Conservation (phyloP, 768 basidiomycete genomes). For the Boletus sp. region DNA sequence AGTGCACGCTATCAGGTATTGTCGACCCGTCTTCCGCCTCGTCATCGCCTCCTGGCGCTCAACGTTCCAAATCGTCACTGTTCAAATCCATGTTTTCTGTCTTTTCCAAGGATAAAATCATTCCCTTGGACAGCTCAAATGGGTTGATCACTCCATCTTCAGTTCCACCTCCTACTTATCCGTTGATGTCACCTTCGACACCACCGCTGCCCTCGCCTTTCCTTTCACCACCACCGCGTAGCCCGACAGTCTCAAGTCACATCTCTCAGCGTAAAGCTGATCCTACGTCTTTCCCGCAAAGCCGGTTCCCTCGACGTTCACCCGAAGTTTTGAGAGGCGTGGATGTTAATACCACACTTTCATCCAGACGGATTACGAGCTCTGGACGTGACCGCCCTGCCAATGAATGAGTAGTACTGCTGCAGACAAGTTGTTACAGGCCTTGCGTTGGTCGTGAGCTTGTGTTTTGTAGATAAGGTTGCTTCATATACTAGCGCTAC, state of each 20-base stretch:
- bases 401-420: slow-evolving; percentile 12
- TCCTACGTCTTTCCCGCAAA: slow-evolving; percentile 27
- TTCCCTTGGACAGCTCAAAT: slow-evolving; percentile 52
- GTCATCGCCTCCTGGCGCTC: slow-evolving; percentile 27
- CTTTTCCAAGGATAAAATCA: slow-evolving; percentile 40
- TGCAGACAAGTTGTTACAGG: neutral
- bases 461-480: slow-evolving; percentile 1
- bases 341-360: slow-evolving; percentile 22
- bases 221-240: slow-evolving; percentile 28
- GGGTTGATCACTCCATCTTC: slow-evolving; percentile 65
- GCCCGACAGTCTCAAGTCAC: slow-evolving; percentile 8
- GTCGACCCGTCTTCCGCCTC: slow-evolving; percentile 21
- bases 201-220: slow-evolving; percentile 18
- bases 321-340: slow-evolving; percentile 4
- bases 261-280: slow-evolving; percentile 36
- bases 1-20: slow-evolving; percentile 8
- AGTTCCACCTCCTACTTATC: slow-evolving; percentile 9
- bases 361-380: slow-evolving; percentile 18
- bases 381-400: slow-evolving; percentile 3
- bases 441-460: neutral
- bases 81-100: slow-evolving; percentile 62
- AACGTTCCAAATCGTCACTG: slow-evolving; percentile 58
- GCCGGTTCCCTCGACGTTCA: slow-evolving; percentile 42
- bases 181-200: slow-evolving; percentile 32
- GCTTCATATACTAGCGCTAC: slow-evolving; percentile 1